Evolutionary conservation across 495 filamentous ascomycete genomes (phyloP).

Genomic region (Penicillium coffeae): DNA sequence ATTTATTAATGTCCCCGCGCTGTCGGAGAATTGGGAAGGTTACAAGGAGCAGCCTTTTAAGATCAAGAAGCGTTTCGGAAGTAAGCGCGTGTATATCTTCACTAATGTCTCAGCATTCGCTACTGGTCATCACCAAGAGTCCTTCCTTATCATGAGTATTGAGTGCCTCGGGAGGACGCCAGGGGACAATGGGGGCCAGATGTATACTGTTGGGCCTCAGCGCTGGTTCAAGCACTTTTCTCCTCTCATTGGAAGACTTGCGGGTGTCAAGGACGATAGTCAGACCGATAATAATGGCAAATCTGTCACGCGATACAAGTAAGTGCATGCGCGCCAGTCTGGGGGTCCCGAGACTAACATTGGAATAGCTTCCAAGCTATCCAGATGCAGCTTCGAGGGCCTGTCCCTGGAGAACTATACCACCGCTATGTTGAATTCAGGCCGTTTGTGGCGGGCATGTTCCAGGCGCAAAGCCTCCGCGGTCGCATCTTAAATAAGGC

Average conservation of each 20-base stretch:
- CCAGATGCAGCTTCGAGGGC: conserved; percentile 81
- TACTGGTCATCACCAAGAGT: conserved; percentile 50
- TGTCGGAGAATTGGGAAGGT: conserved; percentile 64
- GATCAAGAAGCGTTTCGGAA: conserved; percentile 77
- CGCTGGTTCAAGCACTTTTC: conserved; percentile 82
- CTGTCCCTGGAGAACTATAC: conserved; percentile 72
- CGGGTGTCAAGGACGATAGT: conserved; percentile 66
- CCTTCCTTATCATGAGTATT: conserved; percentile 63
- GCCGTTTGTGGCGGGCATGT: conserved; percentile 87
- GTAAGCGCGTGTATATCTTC: conserved; percentile 76
- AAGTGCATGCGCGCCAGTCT: conserved; percentile 21
- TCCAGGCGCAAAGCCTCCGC: conserved; percentile 67
- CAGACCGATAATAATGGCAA: conserved; percentile 45
- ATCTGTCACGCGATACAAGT: conserved; percentile 67
- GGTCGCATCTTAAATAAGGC: conserved; percentile 78
- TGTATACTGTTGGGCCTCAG: conserved; percentile 74
- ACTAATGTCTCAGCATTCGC: conserved; percentile 59
- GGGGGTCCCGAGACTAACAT: conserved; percentile 2
- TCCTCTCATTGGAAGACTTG: conserved; percentile 79
- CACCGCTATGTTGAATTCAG: conserved; percentile 91
- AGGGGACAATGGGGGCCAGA: conserved; percentile 65
- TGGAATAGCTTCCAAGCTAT: conserved; percentile 82
- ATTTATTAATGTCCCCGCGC: conserved; percentile 54
- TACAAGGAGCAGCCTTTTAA: conserved; percentile 62
- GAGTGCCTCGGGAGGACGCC: conserved; percentile 69